Percentiles rank a stretch among this genome's conserved stretches.
Evolutionary conservation across 352 stramenopile genomes (phyloP).

Genomic region (Pythium dissimile): DNA sequence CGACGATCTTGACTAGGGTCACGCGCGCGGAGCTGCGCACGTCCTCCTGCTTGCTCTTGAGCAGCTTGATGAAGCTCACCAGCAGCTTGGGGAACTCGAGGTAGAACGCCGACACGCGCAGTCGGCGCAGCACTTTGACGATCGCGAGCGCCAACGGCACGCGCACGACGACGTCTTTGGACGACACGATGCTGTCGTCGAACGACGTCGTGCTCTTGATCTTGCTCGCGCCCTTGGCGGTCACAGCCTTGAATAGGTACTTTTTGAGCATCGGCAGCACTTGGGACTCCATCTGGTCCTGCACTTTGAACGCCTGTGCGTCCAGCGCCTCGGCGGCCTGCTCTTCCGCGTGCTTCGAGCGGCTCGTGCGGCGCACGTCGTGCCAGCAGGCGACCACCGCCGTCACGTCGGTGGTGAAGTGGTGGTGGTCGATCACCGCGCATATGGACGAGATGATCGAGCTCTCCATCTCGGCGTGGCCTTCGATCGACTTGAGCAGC

Average conservation of each 20-base stretch:
- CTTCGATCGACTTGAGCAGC: constrained; percentile 89
- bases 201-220: constrained; percentile 31
- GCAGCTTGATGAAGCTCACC: constrained; percentile 83
- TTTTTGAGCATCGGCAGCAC: constrained; percentile 85
- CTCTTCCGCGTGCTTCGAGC: constrained; percentile 5
- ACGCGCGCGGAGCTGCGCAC: constrained; percentile 89
- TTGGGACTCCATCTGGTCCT: constrained; percentile 74
- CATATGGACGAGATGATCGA: constrained; percentile 91
- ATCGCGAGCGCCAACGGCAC: constrained; percentile 93
- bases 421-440: constrained; percentile 94
- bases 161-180: constrained; percentile 70
- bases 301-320: constrained; percentile 50
- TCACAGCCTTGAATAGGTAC: constrained; percentile 86
- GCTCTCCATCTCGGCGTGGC: constrained; percentile 91
- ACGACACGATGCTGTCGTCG: constrained; percentile 48
- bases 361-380: constrained; percentile 11
- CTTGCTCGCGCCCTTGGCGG: constrained; percentile 61
- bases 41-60: constrained; percentile 91
- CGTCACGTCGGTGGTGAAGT: constrained; percentile 76
- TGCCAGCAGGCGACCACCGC: constrained; percentile 16
- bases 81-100: constrained; percentile 93
- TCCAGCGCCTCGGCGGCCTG: constrained; percentile 17
- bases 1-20: constrained; percentile 94
- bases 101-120: constrained; percentile 89
- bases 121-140: constrained; percentile 95